Conservation (phyloP, 208 protist species). For the Trypanosoma lewisi region DNA sequence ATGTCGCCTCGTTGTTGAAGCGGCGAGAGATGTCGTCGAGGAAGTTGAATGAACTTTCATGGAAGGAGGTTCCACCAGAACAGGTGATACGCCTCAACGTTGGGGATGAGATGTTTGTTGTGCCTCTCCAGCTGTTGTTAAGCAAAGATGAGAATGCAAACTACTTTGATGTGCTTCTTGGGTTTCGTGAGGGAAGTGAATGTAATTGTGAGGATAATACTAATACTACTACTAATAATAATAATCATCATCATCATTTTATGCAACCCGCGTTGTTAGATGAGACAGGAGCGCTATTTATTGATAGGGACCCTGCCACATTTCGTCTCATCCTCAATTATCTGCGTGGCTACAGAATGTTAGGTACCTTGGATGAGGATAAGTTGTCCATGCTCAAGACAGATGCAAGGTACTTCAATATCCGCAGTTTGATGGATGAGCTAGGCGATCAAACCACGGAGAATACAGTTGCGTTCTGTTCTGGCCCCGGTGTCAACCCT, state of each 20-base stretch:
- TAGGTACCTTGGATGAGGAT: slow-evolving; percentile 69
- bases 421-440: slow-evolving; percentile 47
- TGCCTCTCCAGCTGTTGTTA: slow-evolving; percentile 60
- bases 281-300: slow-evolving; percentile 59
- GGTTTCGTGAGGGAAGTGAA: slow-evolving; percentile 1
- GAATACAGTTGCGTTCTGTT: slow-evolving; percentile 34
- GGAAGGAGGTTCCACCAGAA: slow-evolving; percentile 13
- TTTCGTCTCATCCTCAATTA: slow-evolving; percentile 86
- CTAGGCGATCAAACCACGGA: slow-evolving; percentile 39
- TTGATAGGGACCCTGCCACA: slow-evolving; percentile 80
- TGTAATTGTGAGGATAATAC: neutral
- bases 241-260: neutral
- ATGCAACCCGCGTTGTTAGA: slow-evolving; percentile 44
- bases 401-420: slow-evolving; percentile 79
- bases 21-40: slow-evolving; percentile 14
- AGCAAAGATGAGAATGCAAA: slow-evolving; percentile 26
- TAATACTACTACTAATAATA: neutral
- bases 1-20: slow-evolving; percentile 22
- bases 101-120: slow-evolving; percentile 75
- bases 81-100: slow-evolving; percentile 69
- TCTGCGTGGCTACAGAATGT: slow-evolving; percentile 74
- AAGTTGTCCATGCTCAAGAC: slow-evolving; percentile 53
- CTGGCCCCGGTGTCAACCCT: slow-evolving; percentile 69
- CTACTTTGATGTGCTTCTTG: slow-evolving; percentile 40
- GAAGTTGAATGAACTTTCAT: slow-evolving; percentile 4